Evolutionary conservation across 352 stramenopile species (phyloP).

Genomic region (Aphanomyces invadans): DNA sequence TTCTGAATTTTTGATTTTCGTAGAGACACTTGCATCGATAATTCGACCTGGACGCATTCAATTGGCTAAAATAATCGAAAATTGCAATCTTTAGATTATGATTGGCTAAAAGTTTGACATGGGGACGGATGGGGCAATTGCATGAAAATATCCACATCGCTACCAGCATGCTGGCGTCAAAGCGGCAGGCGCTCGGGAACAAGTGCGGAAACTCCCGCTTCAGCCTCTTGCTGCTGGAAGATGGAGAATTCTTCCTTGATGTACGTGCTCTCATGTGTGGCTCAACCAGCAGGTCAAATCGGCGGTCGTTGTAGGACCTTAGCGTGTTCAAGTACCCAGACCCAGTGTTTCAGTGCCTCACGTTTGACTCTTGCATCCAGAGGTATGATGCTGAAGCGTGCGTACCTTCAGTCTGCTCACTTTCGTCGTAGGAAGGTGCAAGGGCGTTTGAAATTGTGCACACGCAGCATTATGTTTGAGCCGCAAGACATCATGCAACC

Average conservation of each 20-base stretch:
- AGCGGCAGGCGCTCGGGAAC: conserved; percentile 3
- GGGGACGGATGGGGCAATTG: neutral
- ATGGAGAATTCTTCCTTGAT: conserved; percentile 89
- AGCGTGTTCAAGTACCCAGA: conserved; percentile 56
- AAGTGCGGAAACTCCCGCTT: conserved; percentile 44
- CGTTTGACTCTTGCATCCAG: conserved; percentile 17
- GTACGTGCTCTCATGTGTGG: conserved; percentile 32
- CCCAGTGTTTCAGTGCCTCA: conserved; percentile 25
- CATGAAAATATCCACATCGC: neutral
- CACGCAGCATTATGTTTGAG: conserved; percentile 84
- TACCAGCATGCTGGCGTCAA: neutral
- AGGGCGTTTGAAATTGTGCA: conserved; percentile 76
- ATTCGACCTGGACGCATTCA: too few relatives aligned
- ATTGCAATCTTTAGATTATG: too few relatives aligned
- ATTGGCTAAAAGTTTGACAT: neutral
- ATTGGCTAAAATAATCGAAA: too few relatives aligned
- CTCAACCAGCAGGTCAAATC: neutral
- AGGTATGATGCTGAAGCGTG: too few relatives aligned
- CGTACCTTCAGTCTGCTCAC: too few relatives aligned
- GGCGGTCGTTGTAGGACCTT: conserved; percentile 50
- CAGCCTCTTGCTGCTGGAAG: conserved; percentile 85
- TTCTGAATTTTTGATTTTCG: too few relatives aligned
- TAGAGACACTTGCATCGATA: too few relatives aligned
- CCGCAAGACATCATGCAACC: conserved; percentile 56
- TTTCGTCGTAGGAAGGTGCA: conserved; percentile 39